phyloP scores from a whole-genome alignment of 176 grass and related monocot species.

The Phyllostachys edulis region DNA sequence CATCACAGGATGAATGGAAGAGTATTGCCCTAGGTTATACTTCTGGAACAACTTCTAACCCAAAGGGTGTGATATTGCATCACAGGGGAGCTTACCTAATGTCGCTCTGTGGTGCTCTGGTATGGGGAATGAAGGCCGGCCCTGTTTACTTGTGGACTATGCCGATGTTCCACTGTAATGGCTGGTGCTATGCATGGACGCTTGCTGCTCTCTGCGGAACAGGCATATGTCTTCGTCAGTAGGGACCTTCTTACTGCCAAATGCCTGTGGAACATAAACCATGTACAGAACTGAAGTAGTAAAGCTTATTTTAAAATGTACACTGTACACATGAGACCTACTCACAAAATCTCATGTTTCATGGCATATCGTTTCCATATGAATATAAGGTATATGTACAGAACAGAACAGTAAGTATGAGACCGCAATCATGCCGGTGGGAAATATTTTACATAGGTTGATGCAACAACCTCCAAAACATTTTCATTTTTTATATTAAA shows the following conservation, averaged over 20 bases:
- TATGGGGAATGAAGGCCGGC: slow-evolving; percentile 78
- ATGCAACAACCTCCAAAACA: background rate
- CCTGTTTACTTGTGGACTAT: slow-evolving; percentile 85
- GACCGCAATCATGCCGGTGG: background rate
- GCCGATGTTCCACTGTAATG: slow-evolving; percentile 96
- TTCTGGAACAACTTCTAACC: slow-evolving; percentile 80
- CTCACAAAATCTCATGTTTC: background rate
- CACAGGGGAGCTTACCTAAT: slow-evolving; percentile 94
- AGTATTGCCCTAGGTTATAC: slow-evolving; percentile 91
- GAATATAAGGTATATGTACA: background rate
- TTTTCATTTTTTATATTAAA: background rate
- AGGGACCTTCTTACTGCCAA: background rate
- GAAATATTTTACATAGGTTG: background rate
- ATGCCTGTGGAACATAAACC: slow-evolving; percentile 10
- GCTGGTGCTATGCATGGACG: slow-evolving; percentile 89
- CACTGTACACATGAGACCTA: background rate
- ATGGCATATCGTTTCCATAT: background rate
- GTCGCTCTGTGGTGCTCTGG: slow-evolving; percentile 59
- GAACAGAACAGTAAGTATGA: background rate
- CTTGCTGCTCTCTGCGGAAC: slow-evolving; percentile 80
- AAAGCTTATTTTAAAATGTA: background rate
- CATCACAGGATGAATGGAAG: slow-evolving; percentile 87
- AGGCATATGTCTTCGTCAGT: slow-evolving; percentile 80
- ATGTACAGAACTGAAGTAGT: background rate
- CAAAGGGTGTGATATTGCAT: slow-evolving; percentile 87